Evolutionary conservation across 2,329 filamentous ascomycete species (phyloP).

Genomic region (Colletotrichum limetticola): DNA sequence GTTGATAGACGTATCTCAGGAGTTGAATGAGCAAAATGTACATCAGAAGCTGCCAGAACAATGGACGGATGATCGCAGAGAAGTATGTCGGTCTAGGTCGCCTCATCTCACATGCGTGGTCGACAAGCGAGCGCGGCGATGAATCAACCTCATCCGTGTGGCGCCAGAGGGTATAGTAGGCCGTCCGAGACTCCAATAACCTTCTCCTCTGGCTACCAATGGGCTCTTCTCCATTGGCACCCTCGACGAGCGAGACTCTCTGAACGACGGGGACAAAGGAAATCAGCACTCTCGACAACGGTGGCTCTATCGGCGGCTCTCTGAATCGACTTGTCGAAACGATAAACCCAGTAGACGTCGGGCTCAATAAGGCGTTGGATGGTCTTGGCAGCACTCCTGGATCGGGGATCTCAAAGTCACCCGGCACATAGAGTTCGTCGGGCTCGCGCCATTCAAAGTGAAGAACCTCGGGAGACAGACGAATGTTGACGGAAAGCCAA

Average conservation of each 20-base stretch:
- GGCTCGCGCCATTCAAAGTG: conserved; percentile 42
- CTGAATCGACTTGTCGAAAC: too few species aligned
- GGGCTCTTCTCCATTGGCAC: conserved; percentile 9
- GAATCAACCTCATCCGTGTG: conserved; percentile 38
- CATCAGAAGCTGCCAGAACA: background rate
- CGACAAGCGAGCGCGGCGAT: conserved; percentile 34
- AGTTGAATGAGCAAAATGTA: too few species aligned
- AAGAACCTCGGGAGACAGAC: conserved; percentile 39
- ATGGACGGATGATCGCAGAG: background rate
- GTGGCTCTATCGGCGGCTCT: too few species aligned
- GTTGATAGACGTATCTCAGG: too few species aligned
- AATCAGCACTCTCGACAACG: conserved; percentile 45
- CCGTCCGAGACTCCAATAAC: conserved; percentile 41
- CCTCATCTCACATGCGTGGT: conserved; percentile 28
- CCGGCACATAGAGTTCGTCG: conserved; percentile 39
- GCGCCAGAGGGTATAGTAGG: conserved; percentile 41
- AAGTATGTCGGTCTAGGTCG: background rate
- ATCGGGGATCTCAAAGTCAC: conserved; percentile 37
- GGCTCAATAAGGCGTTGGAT: background rate
- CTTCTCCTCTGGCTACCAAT: conserved; percentile 35
- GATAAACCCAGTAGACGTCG: background rate
- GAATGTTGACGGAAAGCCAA: conserved; percentile 44
- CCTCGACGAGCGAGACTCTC: conserved; percentile 33
- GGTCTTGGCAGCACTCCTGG: conserved; percentile 3
- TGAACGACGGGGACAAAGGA: conserved; percentile 41